Percentiles rank a stretch among this genome's conserved stretches.
phyloP scores from a whole-genome alignment of 345 rosid species.

The Arabis hirsuta region DNA sequence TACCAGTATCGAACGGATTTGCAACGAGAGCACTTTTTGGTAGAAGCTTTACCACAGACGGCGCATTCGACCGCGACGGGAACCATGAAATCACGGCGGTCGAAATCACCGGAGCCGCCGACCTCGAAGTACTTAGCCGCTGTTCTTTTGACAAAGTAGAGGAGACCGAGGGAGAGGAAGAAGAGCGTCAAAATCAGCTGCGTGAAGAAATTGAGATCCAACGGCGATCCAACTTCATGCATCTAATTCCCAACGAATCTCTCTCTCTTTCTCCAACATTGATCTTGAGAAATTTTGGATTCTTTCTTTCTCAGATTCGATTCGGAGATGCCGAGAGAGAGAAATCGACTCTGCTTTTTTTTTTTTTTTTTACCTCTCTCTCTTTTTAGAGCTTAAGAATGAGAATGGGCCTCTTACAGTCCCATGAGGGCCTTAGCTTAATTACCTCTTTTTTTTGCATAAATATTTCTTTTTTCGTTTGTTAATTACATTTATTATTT shows the following conservation, averaged over 20 bases:
- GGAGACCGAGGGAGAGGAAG: constrained; percentile 56
- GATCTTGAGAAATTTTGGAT: constrained; percentile 26
- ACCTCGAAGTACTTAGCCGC: constrained; percentile 93
- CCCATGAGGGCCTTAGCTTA: not conserved
- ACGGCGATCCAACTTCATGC: constrained; percentile 72
- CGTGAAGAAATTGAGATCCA: constrained; percentile 82
- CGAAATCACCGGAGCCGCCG: constrained; percentile 68
- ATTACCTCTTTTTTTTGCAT: not conserved
- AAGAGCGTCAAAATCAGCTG: constrained; percentile 61
- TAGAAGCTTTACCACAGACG: constrained; percentile 46
- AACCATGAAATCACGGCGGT: constrained; percentile 37
- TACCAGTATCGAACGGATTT: constrained; percentile 72
- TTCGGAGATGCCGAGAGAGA: constrained; percentile 41
- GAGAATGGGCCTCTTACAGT: constrained; percentile 14
- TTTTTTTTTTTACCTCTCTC: no score
- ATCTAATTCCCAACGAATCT: constrained; percentile 50
- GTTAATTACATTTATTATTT: no score
- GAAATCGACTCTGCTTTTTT: constrained; percentile 20
- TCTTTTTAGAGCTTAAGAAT: not conserved
- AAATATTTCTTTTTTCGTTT: no score
- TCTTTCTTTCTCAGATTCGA: constrained; percentile 26
- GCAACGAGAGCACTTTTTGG: constrained; percentile 61
- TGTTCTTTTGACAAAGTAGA: constrained; percentile 69
- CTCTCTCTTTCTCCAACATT: constrained; percentile 13
- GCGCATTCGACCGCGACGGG: constrained; percentile 40